Conservation (phyloP, 306 rosid genomes). For the Cicer arietinum region DNA sequence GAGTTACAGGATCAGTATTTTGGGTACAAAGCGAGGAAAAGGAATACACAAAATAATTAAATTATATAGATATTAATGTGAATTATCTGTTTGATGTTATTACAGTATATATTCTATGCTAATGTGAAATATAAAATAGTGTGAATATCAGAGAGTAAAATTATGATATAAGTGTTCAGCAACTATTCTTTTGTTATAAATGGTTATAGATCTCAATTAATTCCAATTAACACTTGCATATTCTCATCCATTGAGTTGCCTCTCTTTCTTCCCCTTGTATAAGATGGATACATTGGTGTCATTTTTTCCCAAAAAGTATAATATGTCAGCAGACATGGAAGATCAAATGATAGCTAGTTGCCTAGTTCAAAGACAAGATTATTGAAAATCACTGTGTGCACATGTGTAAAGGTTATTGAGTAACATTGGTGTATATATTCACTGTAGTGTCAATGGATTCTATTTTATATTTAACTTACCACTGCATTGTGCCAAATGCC, state of each 20-base stretch:
- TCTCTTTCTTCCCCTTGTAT: conserved; percentile 10
- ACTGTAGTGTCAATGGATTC: conserved; percentile 38
- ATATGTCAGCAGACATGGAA: not conserved
- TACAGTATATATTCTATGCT: not conserved
- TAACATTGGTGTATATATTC: conserved; percentile 2
- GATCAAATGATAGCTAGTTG: not conserved
- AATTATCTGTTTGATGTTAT: not conserved
- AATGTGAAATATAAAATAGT: conserved; percentile 9
- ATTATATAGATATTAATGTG: not conserved
- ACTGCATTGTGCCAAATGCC: conserved; percentile 98
- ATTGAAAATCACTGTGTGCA: not conserved
- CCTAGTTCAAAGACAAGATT: conserved; percentile 13
- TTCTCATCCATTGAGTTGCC: not conserved
- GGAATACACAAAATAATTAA: not conserved
- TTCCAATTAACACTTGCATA: not conserved
- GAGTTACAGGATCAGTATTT: not conserved
- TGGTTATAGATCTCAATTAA: not conserved
- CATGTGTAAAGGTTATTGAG: not conserved
- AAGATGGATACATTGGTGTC: not conserved
- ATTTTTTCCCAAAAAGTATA: not conserved
- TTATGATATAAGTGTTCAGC: not conserved
- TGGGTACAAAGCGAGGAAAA: not conserved
- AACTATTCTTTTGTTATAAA: not conserved
- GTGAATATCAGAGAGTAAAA: not conserved
- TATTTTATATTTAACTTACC: conserved; percentile 55